These are phyloP conservation scores for Colletotrichum caudatum DNA, from an alignment of 2,329 filamentous ascomycete species.

Conservation along the genomic window DNA sequence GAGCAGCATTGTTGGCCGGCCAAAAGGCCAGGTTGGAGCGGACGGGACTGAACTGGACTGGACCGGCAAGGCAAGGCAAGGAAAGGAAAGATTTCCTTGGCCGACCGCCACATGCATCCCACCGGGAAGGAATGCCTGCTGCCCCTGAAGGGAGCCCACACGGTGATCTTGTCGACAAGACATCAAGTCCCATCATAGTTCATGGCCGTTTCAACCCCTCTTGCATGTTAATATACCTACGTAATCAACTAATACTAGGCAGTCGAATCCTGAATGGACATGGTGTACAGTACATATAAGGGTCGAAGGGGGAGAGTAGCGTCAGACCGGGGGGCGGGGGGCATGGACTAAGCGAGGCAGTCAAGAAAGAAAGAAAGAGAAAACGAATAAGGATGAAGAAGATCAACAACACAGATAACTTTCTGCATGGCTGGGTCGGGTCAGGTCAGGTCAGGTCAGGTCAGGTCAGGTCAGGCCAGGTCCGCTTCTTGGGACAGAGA, in stretches of 20 bases:
- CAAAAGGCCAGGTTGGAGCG: not conserved
- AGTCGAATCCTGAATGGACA: not conserved
- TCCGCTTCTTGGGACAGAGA: constrained; percentile 6
- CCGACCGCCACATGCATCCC: not conserved
- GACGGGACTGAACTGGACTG: not conserved
- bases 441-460: not conserved
- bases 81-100: not conserved
- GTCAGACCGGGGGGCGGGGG: not conserved
- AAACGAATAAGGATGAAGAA: not conserved
- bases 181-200: not conserved
- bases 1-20: not conserved
- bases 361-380: not conserved
- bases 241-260: not conserved
- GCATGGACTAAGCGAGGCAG: not conserved
- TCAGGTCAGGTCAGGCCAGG: not conserved
- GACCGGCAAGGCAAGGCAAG: not conserved
- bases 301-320: not conserved
- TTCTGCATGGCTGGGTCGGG: not conserved
- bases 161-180: not conserved
- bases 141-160: not conserved
- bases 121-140: not conserved
- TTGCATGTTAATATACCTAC: not conserved
- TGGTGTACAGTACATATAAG: not conserved
- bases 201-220: constrained; percentile 2
- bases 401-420: not conserved